Conservation (phyloP, 257 asterid species). For the Apocynum venetum region DNA sequence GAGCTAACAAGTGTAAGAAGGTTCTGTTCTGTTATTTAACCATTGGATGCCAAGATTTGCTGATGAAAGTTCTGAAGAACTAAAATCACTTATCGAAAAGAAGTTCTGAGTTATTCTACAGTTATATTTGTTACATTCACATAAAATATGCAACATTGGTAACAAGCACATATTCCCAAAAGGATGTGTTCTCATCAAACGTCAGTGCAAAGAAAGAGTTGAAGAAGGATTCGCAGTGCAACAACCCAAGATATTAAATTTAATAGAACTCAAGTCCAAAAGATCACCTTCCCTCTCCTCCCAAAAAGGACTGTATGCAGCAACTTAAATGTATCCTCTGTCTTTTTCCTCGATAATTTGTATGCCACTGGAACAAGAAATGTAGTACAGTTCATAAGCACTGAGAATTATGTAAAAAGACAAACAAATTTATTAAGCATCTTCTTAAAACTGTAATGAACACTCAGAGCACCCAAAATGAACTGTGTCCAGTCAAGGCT, state of each 20-base stretch:
- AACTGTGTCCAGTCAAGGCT: not conserved
- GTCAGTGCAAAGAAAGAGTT: not conserved
- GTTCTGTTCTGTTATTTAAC: not conserved
- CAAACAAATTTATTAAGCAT: not conserved
- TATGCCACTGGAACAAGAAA: constrained; percentile 62
- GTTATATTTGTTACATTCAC: not conserved
- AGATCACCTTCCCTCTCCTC: constrained; percentile 85
- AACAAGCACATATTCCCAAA: not conserved
- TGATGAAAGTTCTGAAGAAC: not conserved
- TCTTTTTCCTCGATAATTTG: constrained; percentile 76
- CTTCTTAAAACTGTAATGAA: not conserved
- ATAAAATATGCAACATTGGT: not conserved
- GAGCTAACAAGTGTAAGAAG: not conserved
- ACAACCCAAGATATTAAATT: not conserved
- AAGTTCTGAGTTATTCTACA: not conserved
- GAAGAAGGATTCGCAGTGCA: not conserved
- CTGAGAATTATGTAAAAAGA: not conserved
- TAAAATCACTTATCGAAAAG: not conserved
- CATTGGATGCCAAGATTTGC: not conserved
- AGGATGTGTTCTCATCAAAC: not conserved
- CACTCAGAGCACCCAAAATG: not conserved
- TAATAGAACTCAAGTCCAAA: constrained; percentile 8
- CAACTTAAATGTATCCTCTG: constrained; percentile 71
- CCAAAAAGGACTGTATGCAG: constrained; percentile 75
- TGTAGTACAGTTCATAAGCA: constrained; percentile 11